Conservation (phyloP, 768 basidiomycete genomes). For the Crassisporium funariophilum region DNA sequence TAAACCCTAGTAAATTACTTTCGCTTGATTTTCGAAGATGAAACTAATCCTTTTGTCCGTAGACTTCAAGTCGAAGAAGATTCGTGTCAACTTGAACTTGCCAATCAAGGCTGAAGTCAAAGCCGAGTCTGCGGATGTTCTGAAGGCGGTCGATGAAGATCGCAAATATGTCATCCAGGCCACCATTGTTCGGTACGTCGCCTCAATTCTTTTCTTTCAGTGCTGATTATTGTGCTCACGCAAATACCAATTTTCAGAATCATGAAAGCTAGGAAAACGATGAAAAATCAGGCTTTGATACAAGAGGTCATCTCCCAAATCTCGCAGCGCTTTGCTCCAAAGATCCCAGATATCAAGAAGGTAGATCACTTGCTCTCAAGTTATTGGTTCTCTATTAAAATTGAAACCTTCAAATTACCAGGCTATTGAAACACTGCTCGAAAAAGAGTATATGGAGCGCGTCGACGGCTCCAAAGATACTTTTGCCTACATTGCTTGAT, state of each 20-base stretch:
- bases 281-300: slow-evolving; percentile 91
- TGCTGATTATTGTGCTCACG: neutral
- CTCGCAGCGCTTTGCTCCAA: slow-evolving; percentile 85
- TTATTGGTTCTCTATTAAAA: slow-evolving; percentile 2
- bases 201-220: neutral
- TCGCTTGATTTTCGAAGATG: neutral
- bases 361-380: slow-evolving; percentile 35
- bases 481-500: slow-evolving; percentile 75
- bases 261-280: slow-evolving; percentile 94
- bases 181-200: slow-evolving; percentile 76
- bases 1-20: slow-evolving; percentile 66
- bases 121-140: slow-evolving; percentile 84
- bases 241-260: slow-evolving; percentile 49
- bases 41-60: neutral
- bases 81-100: slow-evolving; percentile 86
- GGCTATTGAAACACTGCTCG: slow-evolving; percentile 90
- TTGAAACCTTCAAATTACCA: slow-evolving; percentile 28
- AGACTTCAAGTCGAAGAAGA: slow-evolving; percentile 95
- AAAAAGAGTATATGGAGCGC: slow-evolving; percentile 98
- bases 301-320: slow-evolving; percentile 91
- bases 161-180: slow-evolving; percentile 96
- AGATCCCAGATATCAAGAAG: slow-evolving; percentile 97
- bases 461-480: slow-evolving; percentile 90
- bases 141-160: slow-evolving; percentile 96
- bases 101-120: slow-evolving; percentile 96